Evolutionary conservation across 345 rosid genomes (phyloP).

Genomic region (Heritiera fomes): DNA sequence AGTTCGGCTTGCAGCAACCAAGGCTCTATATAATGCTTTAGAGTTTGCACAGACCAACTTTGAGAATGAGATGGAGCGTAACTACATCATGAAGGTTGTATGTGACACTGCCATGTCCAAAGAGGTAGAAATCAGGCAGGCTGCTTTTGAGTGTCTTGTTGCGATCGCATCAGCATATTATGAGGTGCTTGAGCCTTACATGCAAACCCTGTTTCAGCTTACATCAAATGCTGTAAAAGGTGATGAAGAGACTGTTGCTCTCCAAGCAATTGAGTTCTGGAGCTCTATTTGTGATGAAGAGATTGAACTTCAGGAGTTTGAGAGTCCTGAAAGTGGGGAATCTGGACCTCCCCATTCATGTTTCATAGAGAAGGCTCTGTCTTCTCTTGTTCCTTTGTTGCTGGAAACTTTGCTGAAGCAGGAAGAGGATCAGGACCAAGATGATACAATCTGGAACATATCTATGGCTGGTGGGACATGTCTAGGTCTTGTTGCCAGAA

Average conservation of each 20-base stretch:
- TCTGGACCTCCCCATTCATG: conserved; percentile 59
- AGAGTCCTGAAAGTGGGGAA: conserved; percentile 54
- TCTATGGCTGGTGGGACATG: conserved; percentile 99
- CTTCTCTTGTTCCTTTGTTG: conserved; percentile 73
- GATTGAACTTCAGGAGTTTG: conserved; percentile 85
- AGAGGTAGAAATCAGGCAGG: conserved; percentile 81
- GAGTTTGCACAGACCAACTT: conserved; percentile 94
- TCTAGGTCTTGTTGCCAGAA: conserved; percentile 86
- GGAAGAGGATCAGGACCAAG: conserved; percentile 93
- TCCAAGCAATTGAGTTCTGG: conserved; percentile 96
- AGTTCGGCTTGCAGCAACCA: conserved; percentile 86
- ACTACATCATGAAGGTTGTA: conserved; percentile 88
- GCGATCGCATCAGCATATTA: conserved; percentile 88
- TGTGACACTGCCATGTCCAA: conserved; percentile 85
- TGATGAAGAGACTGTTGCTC: conserved; percentile 85
- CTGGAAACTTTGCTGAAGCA: conserved; percentile 85
- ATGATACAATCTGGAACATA: conserved; percentile 77
- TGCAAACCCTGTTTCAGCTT: conserved; percentile 76
- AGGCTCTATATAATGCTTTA: conserved; percentile 77
- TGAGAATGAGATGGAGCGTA: conserved; percentile 90
- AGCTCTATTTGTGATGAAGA: conserved; percentile 96
- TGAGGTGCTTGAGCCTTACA: conserved; percentile 82
- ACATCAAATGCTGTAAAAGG: conserved; percentile 83
- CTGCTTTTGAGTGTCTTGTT: conserved; percentile 85
- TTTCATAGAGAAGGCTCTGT: conserved; percentile 78